Evolutionary conservation across 2,329 filamentous ascomycete genomes (phyloP).

Genomic region (Cercospora canescens): DNA sequence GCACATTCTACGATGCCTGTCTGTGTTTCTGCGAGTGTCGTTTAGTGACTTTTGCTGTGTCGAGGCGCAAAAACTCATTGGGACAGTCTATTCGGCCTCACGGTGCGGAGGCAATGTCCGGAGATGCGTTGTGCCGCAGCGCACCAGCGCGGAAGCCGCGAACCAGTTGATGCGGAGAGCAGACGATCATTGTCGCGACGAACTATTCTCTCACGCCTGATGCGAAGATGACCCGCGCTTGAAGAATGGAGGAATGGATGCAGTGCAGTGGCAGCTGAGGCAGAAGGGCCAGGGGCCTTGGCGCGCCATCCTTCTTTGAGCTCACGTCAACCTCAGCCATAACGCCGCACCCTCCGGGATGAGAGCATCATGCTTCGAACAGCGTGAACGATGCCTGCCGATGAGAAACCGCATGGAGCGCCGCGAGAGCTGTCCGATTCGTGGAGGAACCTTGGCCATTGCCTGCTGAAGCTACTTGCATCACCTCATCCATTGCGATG

Average conservation of each 20-base stretch:
- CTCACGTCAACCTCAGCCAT: neutral
- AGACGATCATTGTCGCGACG: no score
- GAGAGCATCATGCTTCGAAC: neutral
- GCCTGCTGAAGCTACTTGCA: neutral
- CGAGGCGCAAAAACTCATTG: no score
- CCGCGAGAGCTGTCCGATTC: neutral
- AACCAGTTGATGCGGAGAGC: no score
- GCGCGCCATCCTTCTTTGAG: neutral
- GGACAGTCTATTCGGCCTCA: no score
- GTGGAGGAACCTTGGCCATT: neutral
- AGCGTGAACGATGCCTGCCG: neutral
- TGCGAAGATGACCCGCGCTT: no score
- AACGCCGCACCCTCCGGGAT: neutral
- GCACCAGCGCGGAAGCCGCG: no score
- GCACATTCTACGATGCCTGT: no score
- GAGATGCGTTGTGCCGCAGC: no score
- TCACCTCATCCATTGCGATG: neutral
- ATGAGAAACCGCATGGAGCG: neutral
- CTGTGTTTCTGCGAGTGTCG: no score
- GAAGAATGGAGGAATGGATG: neutral
- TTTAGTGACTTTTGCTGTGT: no score
- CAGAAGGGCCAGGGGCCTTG: neutral
- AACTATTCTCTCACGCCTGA: no score
- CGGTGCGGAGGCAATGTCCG: no score
- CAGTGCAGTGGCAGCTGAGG: neutral